phyloP scores from a whole-genome alignment of 2,329 filamentous ascomycete species.

The Fusarium newnesense region DNA sequence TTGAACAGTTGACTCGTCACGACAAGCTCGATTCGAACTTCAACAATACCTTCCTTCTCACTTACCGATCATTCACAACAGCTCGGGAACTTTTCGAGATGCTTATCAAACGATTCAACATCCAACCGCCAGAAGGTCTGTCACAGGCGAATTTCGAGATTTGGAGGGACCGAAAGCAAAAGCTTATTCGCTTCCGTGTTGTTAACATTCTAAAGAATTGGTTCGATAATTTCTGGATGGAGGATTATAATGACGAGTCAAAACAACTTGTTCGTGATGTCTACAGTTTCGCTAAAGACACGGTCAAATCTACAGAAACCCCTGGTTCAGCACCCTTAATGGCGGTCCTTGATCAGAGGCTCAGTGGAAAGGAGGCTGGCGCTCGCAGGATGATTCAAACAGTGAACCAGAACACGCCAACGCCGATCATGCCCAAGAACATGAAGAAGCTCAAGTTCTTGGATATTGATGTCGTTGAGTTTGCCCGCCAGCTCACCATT shows the following conservation, averaged over 20 bases:
- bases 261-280: constrained; percentile 88
- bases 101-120: constrained; percentile 88
- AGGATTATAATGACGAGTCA: constrained; percentile 85
- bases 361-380: constrained; percentile 87
- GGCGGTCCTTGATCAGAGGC: constrained; percentile 86
- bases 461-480: constrained; percentile 95
- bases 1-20: constrained; percentile 94
- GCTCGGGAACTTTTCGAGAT: constrained; percentile 93
- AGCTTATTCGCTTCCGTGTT: constrained; percentile 92
- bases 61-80: constrained; percentile 93
- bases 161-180: constrained; percentile 96
- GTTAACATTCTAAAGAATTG: constrained; percentile 98
- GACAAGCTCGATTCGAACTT: constrained; percentile 95
- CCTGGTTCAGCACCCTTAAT: constrained; percentile 87
- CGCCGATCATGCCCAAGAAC: constrained; percentile 95
- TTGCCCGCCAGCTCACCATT: constrained; percentile 96
- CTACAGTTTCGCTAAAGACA: constrained; percentile 89
- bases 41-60: constrained; percentile 97
- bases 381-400: constrained; percentile 89
- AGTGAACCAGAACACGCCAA: constrained; percentile 81
- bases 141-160: constrained; percentile 79
- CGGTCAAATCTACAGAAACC: constrained; percentile 92
- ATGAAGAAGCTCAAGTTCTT: constrained; percentile 99
- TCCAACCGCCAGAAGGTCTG: constrained; percentile 89
- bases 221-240: constrained; percentile 99